These are phyloP conservation scores for Elsinoe batatas DNA, from an alignment of 2,329 filamentous ascomycete genomes.

Conservation along the genomic window DNA sequence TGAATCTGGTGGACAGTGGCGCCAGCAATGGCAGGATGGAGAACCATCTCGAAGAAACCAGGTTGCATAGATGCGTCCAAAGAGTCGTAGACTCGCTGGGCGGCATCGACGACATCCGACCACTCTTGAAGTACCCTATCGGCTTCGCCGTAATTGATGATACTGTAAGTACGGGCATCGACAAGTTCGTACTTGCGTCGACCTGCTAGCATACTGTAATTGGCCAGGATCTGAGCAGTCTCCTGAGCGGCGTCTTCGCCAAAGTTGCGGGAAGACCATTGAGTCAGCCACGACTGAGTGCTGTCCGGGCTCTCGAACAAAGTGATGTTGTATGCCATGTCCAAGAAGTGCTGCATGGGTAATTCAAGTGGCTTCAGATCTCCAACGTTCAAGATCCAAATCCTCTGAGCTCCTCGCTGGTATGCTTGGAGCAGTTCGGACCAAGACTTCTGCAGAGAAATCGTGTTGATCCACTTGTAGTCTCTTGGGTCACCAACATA, in stretches of 20 bases:
- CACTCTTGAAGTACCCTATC: slow-evolving; percentile 49
- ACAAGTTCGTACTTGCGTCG: slow-evolving; percentile 55
- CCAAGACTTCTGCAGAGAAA: slow-evolving; percentile 54
- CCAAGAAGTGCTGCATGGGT: slow-evolving; percentile 57
- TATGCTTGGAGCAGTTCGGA: slow-evolving; percentile 57
- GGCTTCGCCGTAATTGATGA: slow-evolving; percentile 56
- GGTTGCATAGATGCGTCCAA: slow-evolving; percentile 43
- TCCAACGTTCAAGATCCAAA: slow-evolving; percentile 60
- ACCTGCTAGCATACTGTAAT: slow-evolving; percentile 48
- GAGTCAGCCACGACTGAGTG: slow-evolving; percentile 46
- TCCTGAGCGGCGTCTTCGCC: slow-evolving; percentile 37
- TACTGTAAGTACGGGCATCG: slow-evolving; percentile 48
- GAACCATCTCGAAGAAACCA: slow-evolving; percentile 53
- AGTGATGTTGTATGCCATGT: slow-evolving; percentile 55
- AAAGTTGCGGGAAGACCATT: slow-evolving; percentile 51
- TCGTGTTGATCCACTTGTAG: slow-evolving; percentile 53
- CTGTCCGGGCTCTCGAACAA: slow-evolving; percentile 45
- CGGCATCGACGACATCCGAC: slow-evolving; percentile 42
- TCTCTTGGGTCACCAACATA: slow-evolving; percentile 48
- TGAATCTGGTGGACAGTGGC: slow-evolving; percentile 47
- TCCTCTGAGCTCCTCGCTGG: slow-evolving; percentile 47
- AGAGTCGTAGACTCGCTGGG: slow-evolving; percentile 47
- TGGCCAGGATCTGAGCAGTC: slow-evolving; percentile 44
- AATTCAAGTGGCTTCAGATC: slow-evolving; percentile 58
- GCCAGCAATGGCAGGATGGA: slow-evolving; percentile 51